Conservation (phyloP, 2,329 filamentous ascomycete species). For the Aschersonia sp. region DNA sequence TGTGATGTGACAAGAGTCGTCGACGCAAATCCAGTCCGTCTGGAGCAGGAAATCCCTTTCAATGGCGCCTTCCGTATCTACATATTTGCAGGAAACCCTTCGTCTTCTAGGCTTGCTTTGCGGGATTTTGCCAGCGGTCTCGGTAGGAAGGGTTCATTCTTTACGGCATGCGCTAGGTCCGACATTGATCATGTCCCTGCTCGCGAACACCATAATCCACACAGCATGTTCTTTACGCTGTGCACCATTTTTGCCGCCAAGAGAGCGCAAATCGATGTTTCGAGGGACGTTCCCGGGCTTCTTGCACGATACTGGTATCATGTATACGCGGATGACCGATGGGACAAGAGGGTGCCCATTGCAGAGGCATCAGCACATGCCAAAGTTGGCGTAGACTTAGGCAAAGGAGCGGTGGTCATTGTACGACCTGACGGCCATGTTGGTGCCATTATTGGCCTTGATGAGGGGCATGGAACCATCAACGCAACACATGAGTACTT, state of each 20-base stretch:
- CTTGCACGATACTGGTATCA: conserved; percentile 68
- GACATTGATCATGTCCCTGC: conserved; percentile 52
- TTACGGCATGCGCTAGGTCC: conserved; percentile 45
- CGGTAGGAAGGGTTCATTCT: conserved; percentile 56
- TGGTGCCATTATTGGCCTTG: conserved; percentile 57
- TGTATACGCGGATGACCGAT: conserved; percentile 75
- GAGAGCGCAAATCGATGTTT: conserved; percentile 58
- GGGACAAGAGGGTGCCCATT: conserved; percentile 54
- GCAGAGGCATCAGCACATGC: conserved; percentile 65
- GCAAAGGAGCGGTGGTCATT: conserved; percentile 65
- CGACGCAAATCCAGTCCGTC: conserved; percentile 78
- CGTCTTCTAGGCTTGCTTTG: conserved; percentile 46
- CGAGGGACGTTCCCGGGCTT: conserved; percentile 51
- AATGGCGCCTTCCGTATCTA: conserved; percentile 84
- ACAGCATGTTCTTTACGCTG: conserved; percentile 69
- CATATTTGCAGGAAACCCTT: conserved; percentile 62
- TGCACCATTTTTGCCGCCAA: conserved; percentile 59
- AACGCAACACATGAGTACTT: conserved; percentile 80
- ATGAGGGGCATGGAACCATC: conserved; percentile 63
- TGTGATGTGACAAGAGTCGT: conserved; percentile 74
- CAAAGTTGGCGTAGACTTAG: conserved; percentile 69
- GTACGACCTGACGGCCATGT: conserved; percentile 83
- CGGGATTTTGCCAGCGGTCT: conserved; percentile 55
- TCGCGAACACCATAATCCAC: conserved; percentile 74
- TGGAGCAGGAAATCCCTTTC: conserved; percentile 79